These are phyloP conservation scores for Malus orientalis DNA, from an alignment of 306 rosid genomes.

Conservation along the genomic window DNA sequence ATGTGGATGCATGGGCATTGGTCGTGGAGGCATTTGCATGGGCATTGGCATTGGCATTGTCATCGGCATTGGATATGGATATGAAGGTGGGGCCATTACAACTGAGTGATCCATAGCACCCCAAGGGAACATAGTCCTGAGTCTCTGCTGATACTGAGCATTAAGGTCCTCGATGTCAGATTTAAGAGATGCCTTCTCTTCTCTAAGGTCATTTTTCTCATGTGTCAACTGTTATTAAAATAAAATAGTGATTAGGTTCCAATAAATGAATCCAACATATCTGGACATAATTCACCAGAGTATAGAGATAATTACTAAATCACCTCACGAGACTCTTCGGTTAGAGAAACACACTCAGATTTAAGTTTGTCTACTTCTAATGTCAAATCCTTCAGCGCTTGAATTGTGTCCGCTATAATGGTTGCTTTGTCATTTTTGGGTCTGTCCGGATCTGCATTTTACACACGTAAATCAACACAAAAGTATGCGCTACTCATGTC, in stretches of 20 bases:
- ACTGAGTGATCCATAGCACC: constrained; percentile 35
- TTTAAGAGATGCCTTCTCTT: constrained; percentile 36
- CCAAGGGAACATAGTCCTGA: constrained; percentile 33
- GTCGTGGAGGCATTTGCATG: constrained; percentile 22
- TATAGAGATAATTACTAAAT: constrained; percentile 3
- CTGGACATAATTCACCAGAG: not conserved
- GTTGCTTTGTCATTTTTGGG: constrained; percentile 92
- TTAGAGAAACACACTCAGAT: constrained; percentile 45
- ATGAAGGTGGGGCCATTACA: constrained; percentile 34
- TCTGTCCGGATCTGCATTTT: constrained; percentile 76
- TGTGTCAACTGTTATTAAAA: constrained; percentile 35
- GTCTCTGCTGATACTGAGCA: constrained; percentile 33
- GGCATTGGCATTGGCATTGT: constrained; percentile 29
- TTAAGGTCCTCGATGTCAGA: constrained; percentile 39
- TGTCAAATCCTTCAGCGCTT: constrained; percentile 78
- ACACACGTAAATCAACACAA: not conserved
- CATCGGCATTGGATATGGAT: constrained; percentile 13
- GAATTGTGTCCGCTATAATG: constrained; percentile 67
- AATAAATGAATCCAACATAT: constrained; percentile 1
- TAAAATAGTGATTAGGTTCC: constrained; percentile 9
- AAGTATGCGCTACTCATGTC: not conserved
- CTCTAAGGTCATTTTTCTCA: constrained; percentile 44
- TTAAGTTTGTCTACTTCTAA: constrained; percentile 69
- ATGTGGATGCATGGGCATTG: constrained; percentile 38
- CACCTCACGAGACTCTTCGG: constrained; percentile 87